Evolutionary conservation across 148 eudicot species (phyloP).

Genomic region (Polygonum aviculare): DNA sequence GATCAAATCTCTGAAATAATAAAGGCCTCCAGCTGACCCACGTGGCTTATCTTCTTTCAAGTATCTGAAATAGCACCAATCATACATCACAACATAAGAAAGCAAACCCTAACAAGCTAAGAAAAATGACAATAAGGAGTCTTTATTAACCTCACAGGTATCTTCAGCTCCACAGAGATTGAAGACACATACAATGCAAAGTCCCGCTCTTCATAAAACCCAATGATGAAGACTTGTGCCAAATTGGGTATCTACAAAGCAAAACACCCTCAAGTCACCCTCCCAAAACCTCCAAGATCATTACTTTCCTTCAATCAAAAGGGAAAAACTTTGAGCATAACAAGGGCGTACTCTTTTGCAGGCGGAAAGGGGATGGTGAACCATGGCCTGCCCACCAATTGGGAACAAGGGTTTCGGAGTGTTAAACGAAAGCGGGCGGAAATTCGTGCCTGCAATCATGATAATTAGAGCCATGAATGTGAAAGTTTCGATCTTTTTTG

Average conservation of each 20-base stretch:
- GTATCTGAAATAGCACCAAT: conserved; percentile 40
- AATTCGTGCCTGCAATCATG: conserved; percentile 51
- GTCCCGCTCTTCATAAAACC: conserved; percentile 80
- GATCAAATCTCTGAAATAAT: conserved; percentile 74
- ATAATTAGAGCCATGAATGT: background rate
- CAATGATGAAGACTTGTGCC: conserved; percentile 72
- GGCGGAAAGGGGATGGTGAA: conserved; percentile 90
- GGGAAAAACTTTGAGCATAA: background rate
- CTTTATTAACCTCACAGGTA: conserved; percentile 64
- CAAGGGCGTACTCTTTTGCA: conserved; percentile 63
- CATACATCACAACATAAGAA: conserved; percentile 1
- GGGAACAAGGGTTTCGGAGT: conserved; percentile 89
- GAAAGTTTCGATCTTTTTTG: background rate
- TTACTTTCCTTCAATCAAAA: background rate
- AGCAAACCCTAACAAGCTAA: too few relatives aligned
- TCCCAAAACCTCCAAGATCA: background rate
- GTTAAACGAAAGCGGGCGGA: conserved; percentile 90
- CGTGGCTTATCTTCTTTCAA: conserved; percentile 92
- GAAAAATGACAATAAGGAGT: background rate
- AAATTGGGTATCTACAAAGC: conserved; percentile 72
- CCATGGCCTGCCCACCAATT: conserved; percentile 92
- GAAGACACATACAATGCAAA: conserved; percentile 81
- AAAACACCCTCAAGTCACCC: conserved; percentile 4
- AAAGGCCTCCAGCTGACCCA: conserved; percentile 92
- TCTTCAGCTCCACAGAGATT: conserved; percentile 79